phyloP scores from a whole-genome alignment of 2,329 filamentous ascomycete species.

The Tricladium varicosporioides region DNA sequence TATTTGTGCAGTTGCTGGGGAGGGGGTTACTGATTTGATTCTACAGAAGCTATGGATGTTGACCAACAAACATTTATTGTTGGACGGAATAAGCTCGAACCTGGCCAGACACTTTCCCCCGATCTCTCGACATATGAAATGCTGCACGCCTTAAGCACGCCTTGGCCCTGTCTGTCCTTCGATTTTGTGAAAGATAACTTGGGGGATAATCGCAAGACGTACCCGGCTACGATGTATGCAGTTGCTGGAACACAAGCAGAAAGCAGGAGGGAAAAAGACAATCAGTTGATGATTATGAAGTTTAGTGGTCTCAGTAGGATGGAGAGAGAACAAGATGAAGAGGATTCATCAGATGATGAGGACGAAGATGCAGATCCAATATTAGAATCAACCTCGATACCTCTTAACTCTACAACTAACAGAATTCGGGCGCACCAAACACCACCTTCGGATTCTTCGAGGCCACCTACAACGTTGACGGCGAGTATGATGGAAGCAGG shows the following conservation, averaged over 20 bases:
- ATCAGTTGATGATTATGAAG: conserved; percentile 94
- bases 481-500: conserved; percentile 91
- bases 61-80: conserved; percentile 96
- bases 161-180: conserved; percentile 96
- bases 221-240: conserved; percentile 92
- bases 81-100: conserved; percentile 84
- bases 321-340: conserved; percentile 66
- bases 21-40: conserved; percentile 21
- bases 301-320: conserved; percentile 88
- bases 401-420: conserved; percentile 85
- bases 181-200: conserved; percentile 85
- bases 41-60: conserved; percentile 78
- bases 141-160: conserved; percentile 90
- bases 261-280: conserved; percentile 70
- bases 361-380: conserved; percentile 81
- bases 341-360: conserved; percentile 68
- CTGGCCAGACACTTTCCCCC: conserved; percentile 86
- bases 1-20: background rate
- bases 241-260: conserved; percentile 95
- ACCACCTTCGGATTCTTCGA: conserved; percentile 66
- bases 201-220: conserved; percentile 87
- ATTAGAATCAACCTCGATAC: conserved; percentile 87
- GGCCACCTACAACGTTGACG: conserved; percentile 77
- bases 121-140: conserved; percentile 96
- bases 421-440: conserved; percentile 86